phyloP scores from a whole-genome alignment of 306 rosid species.

The Gillenia trifoliata region DNA sequence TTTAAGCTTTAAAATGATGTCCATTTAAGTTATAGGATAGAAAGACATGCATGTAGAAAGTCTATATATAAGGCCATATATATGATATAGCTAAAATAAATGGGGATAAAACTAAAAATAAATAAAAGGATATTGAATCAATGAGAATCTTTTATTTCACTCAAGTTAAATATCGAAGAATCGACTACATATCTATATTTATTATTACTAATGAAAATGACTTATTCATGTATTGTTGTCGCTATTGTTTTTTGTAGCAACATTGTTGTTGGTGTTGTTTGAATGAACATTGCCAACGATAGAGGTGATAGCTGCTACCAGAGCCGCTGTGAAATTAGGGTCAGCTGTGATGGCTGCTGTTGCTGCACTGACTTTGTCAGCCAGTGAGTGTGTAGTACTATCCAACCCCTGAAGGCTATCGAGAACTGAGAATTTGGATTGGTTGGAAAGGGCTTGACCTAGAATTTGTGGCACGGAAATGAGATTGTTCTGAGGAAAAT shows the following conservation, averaged over 20 bases:
- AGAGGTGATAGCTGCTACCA: slow-evolving; percentile 55
- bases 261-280: slow-evolving; percentile 12
- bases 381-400: background rate
- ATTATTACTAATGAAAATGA: background rate
- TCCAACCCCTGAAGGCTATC: slow-evolving; percentile 26
- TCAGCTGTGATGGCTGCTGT: slow-evolving; percentile 55
- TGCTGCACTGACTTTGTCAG: slow-evolving; percentile 41
- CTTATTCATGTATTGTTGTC: slow-evolving; percentile 21
- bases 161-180: background rate
- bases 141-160: background rate
- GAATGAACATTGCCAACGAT: slow-evolving; percentile 37
- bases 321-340: slow-evolving; percentile 57
- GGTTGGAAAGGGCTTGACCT: slow-evolving; percentile 12
- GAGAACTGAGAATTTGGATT: background rate
- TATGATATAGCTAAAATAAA: background rate
- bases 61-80: too few relatives aligned
- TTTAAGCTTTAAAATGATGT: too few relatives aligned
- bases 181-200: background rate
- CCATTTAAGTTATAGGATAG: too few relatives aligned
- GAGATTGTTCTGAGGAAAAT: slow-evolving; percentile 3
- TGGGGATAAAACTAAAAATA: background rate
- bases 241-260: slow-evolving; percentile 14
- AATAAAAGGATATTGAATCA: background rate
- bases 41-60: too few relatives aligned
- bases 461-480: slow-evolving; percentile 18